These are phyloP conservation scores for Hortiboletus flavorubellus DNA, from an alignment of 768 basidiomycete genomes.

Conservation along the genomic window DNA sequence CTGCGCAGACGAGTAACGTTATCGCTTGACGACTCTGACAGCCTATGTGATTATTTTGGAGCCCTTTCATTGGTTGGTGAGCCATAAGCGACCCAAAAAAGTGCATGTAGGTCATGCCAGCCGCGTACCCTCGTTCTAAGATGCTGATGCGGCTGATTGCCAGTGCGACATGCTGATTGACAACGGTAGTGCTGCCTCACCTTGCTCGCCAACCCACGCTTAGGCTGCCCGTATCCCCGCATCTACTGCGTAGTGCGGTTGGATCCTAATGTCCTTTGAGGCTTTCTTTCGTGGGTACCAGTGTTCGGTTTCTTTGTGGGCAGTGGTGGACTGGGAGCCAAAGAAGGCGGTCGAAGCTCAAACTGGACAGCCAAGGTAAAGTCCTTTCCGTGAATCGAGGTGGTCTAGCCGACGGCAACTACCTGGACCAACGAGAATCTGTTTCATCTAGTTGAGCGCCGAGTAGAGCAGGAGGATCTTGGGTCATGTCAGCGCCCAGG, in stretches of 20 bases:
- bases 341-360: slow-evolving; percentile 36
- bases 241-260: slow-evolving; percentile 65
- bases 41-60: no score
- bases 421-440: slow-evolving; percentile 29
- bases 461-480: slow-evolving; percentile 43
- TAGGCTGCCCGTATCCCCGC: slow-evolving; percentile 72
- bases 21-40: no score
- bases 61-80: no score
- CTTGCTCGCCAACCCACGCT: slow-evolving; percentile 82
- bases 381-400: slow-evolving; percentile 58
- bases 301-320: slow-evolving; percentile 3
- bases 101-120: no score
- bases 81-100: no score
- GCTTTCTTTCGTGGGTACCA: slow-evolving; percentile 20
- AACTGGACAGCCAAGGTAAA: slow-evolving; percentile 49
- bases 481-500: neutral
- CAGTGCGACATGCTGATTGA: neutral
- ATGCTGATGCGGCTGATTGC: no score
- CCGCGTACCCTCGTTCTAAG: no score
- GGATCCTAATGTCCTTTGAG: slow-evolving; percentile 49
- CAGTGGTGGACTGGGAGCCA: neutral
- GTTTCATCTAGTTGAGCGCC: slow-evolving; percentile 22
- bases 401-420: slow-evolving; percentile 58
- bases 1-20: no score
- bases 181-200: slow-evolving; percentile 33